These are phyloP conservation scores for Vaccinium macrocarpon DNA, from an alignment of 148 eudicot species.

Conservation along the genomic window DNA sequence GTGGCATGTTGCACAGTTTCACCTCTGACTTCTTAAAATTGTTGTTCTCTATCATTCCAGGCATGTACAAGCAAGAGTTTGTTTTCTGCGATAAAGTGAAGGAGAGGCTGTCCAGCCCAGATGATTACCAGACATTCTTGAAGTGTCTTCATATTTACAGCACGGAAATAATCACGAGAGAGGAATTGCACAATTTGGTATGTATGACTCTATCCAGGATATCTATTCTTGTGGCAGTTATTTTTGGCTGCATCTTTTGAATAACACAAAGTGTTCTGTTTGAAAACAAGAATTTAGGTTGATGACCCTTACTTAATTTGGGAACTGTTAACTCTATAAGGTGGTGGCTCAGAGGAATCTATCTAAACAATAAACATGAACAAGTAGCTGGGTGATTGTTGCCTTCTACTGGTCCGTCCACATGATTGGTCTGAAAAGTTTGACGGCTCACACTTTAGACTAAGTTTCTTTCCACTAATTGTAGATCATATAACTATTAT, in stretches of 20 bases:
- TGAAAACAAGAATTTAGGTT: background rate
- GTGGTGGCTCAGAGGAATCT: background rate
- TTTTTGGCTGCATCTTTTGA: slow-evolving; percentile 8
- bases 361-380: background rate
- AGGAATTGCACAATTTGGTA: slow-evolving; percentile 86
- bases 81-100: slow-evolving; percentile 89
- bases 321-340: background rate
- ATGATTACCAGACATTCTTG: slow-evolving; percentile 92
- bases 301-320: background rate
- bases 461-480: background rate
- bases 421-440: background rate
- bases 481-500: background rate
- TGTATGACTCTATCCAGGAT: slow-evolving; percentile 18
- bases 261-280: background rate
- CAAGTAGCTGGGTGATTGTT: background rate
- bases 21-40: background rate
- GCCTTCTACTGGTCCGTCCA: background rate
- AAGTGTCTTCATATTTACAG: slow-evolving; percentile 97
- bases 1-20: slow-evolving; percentile 14
- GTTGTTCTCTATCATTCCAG: slow-evolving; percentile 39
- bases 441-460: background rate
- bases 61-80: slow-evolving; percentile 69
- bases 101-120: slow-evolving; percentile 70
- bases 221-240: slow-evolving; percentile 4
- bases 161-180: slow-evolving; percentile 87